Evolutionary conservation across 2,329 filamentous ascomycete species (phyloP), one percentile per base, ranked within the genome.

Genomic region (Neonectria neomacrospora): DNA sequence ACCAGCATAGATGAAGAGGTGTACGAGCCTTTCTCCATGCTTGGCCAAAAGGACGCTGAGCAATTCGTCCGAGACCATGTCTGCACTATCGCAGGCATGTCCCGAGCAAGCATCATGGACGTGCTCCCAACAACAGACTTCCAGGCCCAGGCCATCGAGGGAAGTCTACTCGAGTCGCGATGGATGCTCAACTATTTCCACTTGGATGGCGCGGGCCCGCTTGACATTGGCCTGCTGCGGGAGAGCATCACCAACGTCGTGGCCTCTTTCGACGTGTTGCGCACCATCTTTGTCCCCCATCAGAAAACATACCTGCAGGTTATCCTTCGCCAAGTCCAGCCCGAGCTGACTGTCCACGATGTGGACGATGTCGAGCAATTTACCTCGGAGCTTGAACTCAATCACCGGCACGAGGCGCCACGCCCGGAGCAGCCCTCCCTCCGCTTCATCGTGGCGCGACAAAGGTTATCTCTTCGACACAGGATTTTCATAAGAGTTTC

Each of bases 51-150:
- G 3, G 10, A 65, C 10, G 16, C 60, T 11, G 67, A 69, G 5
- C 5, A 39, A 3, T 68, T 68, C 9, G 66, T 69, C 0, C 64
- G 64, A 58, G 22, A 39, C 6, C 34, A 57, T 2, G n/a, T 72
- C 22, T 72, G 70, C 26, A 53, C 70, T n/a, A n/a, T 47, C n/a
- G 10, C 60, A 2, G 54, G 65, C 6, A 59, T 72, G 1, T 71
- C 70, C 1, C 64, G 70, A 23, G 70, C 70, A 3, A 72, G 64
- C 22, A 71, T 71, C 11, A 47, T 61, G 5, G 68, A 71, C 41
- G 66, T 71, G 8, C 64, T 71, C 3, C 68, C 68, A 5, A 68
- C 67, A 5, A 70, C 66, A 12, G 66, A 70, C 55, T 70, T 70
- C 12, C 68, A 70, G 16, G 23, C 54, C 7, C 68, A 68, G 23